Evolutionary conservation across 345 rosid genomes (phyloP), one percentile per base, ranked within the genome.

Genomic region (Gossypium anomalum): DNA sequence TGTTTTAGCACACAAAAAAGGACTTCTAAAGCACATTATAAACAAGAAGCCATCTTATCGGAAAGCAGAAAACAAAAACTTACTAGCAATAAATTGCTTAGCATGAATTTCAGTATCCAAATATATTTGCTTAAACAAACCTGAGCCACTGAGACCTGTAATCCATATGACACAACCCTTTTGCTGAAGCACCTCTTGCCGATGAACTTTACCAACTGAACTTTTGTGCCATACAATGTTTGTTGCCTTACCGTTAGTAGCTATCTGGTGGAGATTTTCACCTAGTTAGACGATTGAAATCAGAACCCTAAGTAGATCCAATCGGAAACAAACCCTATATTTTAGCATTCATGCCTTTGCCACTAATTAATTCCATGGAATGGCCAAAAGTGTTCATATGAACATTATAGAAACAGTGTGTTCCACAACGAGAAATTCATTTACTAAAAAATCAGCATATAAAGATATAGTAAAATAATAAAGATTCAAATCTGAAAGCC

Each of bases 81-180:
- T 47, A 41, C 25, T 61, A 19, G 22, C 59, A 16, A 70, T 29
- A 6, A 23, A 60, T 22, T 7, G 11, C 16, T 25, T 47, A 23
- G 38, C 23, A 44, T 16, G 2, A 27, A 72, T 61, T 44, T 60
- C 27, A 73, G 29, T 17, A 73, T 58, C 20, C 61, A 41, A 1
- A 2, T 25, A 55, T 53, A 15, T 41, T 13, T 22, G 41, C 51
- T 73, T 15, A 65, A 63, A 64, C 87, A 78, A 80, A 91, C 93
- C 94, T 88, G 94, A 91, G 80, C 92, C 97, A 71, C 94, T 89
- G 52, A 91, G 90, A 69, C 97, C 97, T 2, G 94, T 91, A 70
- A 91, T 85, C 97, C 97, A 91, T 44, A 89, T 80, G 45, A 89
- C 90, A 60, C 97, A 91, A 23, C 94, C 97, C 51, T 83, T 91